phyloP scores from a whole-genome alignment of 306 rosid species.

The Inga leiocalycina region DNA sequence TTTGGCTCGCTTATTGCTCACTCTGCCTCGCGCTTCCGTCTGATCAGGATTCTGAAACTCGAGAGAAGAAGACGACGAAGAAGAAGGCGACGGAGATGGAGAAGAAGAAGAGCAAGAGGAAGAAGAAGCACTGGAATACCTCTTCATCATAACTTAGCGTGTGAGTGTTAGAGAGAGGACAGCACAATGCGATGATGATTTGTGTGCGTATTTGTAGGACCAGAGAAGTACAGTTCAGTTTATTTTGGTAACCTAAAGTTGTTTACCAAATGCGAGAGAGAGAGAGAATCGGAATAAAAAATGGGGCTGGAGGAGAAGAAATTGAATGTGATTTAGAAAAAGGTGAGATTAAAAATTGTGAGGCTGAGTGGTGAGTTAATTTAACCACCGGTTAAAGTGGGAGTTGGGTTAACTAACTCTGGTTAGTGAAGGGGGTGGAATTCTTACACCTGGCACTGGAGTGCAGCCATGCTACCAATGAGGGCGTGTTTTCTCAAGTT shows the following conservation, averaged over 20 bases:
- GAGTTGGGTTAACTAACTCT: slow-evolving; percentile 46
- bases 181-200: background rate
- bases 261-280: slow-evolving; percentile 58
- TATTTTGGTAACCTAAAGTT: slow-evolving; percentile 60
- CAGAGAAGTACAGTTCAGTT: background rate
- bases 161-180: background rate
- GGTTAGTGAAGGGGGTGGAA: background rate
- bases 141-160: background rate
- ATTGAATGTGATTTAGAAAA: background rate
- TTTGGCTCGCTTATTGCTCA: background rate
- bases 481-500: slow-evolving; percentile 12
- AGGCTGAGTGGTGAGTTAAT: background rate
- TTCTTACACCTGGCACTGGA: slow-evolving; percentile 60
- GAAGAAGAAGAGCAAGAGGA: background rate
- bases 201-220: background rate
- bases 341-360: background rate
- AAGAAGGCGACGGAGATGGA: background rate
- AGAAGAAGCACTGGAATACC: background rate
- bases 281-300: background rate
- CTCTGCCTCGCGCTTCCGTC: background rate
- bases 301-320: background rate
- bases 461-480: slow-evolving; percentile 72
- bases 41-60: slow-evolving; percentile 19
- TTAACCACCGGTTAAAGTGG: slow-evolving; percentile 16
- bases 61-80: background rate